Evolutionary conservation across 2,329 filamentous ascomycete species (phyloP).

Genomic region (Tolypocladium nubicola): DNA sequence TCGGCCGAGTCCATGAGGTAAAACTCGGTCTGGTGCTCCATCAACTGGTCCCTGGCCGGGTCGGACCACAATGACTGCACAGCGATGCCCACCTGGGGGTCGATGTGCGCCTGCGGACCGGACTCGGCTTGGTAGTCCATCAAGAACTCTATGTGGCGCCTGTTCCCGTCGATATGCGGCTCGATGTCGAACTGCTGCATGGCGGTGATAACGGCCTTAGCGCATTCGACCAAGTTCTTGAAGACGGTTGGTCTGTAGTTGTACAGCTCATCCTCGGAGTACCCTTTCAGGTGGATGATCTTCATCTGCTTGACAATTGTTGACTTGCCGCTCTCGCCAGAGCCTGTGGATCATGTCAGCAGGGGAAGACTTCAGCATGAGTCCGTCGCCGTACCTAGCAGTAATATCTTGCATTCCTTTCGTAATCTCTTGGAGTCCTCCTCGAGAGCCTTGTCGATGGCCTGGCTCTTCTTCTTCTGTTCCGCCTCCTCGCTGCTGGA

Average conservation of each 20-base stretch:
- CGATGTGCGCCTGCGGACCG: slow-evolving; percentile 76
- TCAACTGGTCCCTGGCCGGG: slow-evolving; percentile 66
- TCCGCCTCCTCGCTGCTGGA: slow-evolving; percentile 77
- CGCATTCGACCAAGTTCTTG: slow-evolving; percentile 96
- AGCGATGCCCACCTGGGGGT: slow-evolving; percentile 70
- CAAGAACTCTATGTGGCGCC: slow-evolving; percentile 67
- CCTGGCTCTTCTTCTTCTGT: slow-evolving; percentile 92
- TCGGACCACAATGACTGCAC: slow-evolving; percentile 87
- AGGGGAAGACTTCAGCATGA: neutral
- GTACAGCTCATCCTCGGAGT: slow-evolving; percentile 84
- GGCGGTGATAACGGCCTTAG: slow-evolving; percentile 81
- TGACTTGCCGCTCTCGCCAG: slow-evolving; percentile 96
- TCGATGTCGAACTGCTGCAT: slow-evolving; percentile 88
- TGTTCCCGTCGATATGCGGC: slow-evolving; percentile 60
- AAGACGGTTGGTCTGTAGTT: slow-evolving; percentile 95
- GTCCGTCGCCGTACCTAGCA: slow-evolving; percentile 58
- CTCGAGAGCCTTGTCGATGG: slow-evolving; percentile 87
- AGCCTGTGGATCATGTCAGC: slow-evolving; percentile 49
- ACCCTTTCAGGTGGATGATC: slow-evolving; percentile 97
- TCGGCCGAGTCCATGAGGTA: slow-evolving; percentile 98
- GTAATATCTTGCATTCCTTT: slow-evolving; percentile 96
- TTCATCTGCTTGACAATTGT: slow-evolving; percentile 99
- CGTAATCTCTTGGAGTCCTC: slow-evolving; percentile 88
- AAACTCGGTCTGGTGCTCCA: slow-evolving; percentile 95
- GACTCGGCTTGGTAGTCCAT: slow-evolving; percentile 83